Evolutionary conservation across 805 yeast species (phyloP), one percentile per base, ranked within the genome.

Genomic region (Kazachstania psychrophila): DNA sequence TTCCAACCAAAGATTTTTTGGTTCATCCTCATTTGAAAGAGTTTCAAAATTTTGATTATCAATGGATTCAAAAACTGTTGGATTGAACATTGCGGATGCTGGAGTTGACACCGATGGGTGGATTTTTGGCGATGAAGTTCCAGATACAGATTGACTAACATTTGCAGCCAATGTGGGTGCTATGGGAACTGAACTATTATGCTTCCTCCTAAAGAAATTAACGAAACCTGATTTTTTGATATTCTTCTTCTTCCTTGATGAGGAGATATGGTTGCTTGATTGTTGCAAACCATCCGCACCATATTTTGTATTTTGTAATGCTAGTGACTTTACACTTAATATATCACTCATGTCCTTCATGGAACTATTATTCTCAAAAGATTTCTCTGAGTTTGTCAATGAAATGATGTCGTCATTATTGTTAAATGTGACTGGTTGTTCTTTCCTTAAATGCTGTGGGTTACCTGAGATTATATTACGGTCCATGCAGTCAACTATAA

Each of bases 191-290:
- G n/a, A n/a, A n/a, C n/a, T n/a, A n/a, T n/a, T 23, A 33, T 51
- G 56, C 33, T 50, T 56, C 27, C 56, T 48, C 33, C 46, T 54
- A 29, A 56, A 56, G 22, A 56, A 44, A 23, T 44, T 50, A 6
- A 53, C 54, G 16, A 55, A 38, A 4, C 58, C 57, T 11, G 55
- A 43, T 28, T 50, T 40, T 33, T 44, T 51, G 15, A 16, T 19
- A 4, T 19, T 27, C 17, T 37, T 33, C 29, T 34, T 37, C 17
- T 29, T 32, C 16, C 16, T 33, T 34, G 19, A n/a, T n/a, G n/a
- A n/a, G n/a, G n/a, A n/a, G n/a, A n/a, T n/a, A n/a, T 13, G 6
- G 28, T 26, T 27, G 15, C 6, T 18, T 23, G 9, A 32, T 16
- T 16, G 15, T 13, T 14, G 33, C 19, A 20, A 25, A n/a, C n/a